Evolutionary conservation across 345 rosid species (phyloP).

Genomic region (Erucastrum elatum): DNA sequence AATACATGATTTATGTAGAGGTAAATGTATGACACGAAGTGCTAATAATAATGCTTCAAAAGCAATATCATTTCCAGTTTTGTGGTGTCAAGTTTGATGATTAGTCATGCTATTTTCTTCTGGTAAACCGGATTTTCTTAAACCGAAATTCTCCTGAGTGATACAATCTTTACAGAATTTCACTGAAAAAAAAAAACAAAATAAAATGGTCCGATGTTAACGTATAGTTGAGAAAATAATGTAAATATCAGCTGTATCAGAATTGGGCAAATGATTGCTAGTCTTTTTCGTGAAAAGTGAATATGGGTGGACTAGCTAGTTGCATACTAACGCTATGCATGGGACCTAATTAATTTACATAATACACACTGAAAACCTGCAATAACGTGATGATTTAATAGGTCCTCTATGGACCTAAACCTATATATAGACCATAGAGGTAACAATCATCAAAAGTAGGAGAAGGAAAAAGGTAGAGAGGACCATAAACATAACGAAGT

Average conservation of each 20-base stretch:
- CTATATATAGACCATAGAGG: conserved; percentile 1
- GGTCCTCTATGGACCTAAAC: neutral
- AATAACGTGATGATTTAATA: neutral
- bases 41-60: neutral
- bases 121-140: too few relatives aligned
- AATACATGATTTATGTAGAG: conserved; percentile 13
- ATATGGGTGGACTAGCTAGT: neutral
- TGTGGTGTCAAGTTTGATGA: neutral
- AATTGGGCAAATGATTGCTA: neutral
- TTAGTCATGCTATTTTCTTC: too few relatives aligned
- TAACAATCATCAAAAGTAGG: conserved; percentile 15
- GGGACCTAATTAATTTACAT: too few relatives aligned
- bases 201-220: neutral
- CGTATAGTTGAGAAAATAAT: neutral
- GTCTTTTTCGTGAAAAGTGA: neutral
- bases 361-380: too few relatives aligned
- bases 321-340: neutral
- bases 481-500: conserved; percentile 8
- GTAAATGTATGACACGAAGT: conserved; percentile 10
- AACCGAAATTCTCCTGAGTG: too few relatives aligned
- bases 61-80: neutral
- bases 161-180: too few relatives aligned
- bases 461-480: neutral
- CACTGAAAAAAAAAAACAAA: neutral
- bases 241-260: neutral